These are phyloP conservation scores for Pseudopyrenochaeta lycopersici DNA, from an alignment of 2,329 filamentous ascomycete species.

Conservation along the genomic window DNA sequence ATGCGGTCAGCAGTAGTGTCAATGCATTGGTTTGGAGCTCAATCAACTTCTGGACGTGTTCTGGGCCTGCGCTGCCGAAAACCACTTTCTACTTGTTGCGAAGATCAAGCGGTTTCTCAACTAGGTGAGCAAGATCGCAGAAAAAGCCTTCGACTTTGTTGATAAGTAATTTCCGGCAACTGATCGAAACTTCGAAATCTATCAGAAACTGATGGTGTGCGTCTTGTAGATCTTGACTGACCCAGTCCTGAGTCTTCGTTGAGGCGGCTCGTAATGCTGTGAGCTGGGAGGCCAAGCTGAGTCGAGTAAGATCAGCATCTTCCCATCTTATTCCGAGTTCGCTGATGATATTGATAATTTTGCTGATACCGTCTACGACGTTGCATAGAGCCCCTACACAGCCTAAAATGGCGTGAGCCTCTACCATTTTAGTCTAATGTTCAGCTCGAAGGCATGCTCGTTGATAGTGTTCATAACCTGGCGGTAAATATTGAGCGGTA, in stretches of 20 bases:
- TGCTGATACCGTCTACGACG: conserved; percentile 9
- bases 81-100: conserved; percentile 13
- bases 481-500: too few relatives aligned
- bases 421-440: background rate
- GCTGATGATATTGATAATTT: conserved; percentile 1
- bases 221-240: conserved; percentile 4
- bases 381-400: conserved; percentile 1
- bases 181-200: conserved; percentile 21
- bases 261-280: conserved; percentile 21
- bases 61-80: conserved; percentile 8
- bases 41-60: conserved; percentile 18
- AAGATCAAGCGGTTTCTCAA: conserved; percentile 3
- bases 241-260: conserved; percentile 24
- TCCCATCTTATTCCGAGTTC: conserved; percentile 9
- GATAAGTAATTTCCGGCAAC: conserved; percentile 18
- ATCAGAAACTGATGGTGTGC: conserved; percentile 23
- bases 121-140: conserved; percentile 1
- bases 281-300: conserved; percentile 21
- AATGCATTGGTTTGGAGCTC: conserved; percentile 20
- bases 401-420: conserved; percentile 5
- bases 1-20: conserved; percentile 24
- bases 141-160: conserved; percentile 14
- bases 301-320: conserved; percentile 17
- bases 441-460: too few relatives aligned
- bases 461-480: too few relatives aligned